A percentile compares a stretch with the other conserved stretches of the same genome.
Evolutionary conservation across 75 land plant genomes (phyloP).

Genomic region (Cupressus sempervirens): DNA sequence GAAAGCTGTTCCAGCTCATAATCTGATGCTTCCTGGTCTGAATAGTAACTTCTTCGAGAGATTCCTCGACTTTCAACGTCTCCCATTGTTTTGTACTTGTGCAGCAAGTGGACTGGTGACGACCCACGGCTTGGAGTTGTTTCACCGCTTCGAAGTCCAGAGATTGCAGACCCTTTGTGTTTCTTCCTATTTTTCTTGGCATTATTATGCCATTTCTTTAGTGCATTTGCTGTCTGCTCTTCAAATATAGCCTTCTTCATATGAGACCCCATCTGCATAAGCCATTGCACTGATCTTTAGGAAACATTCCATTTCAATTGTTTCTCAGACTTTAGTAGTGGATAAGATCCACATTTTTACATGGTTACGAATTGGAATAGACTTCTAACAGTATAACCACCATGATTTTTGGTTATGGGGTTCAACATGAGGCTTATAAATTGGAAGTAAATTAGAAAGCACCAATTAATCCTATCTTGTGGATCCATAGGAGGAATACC

Average conservation of each 20-base stretch:
- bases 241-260: conserved; percentile 23
- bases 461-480: background rate
- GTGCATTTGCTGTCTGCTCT: conserved; percentile 30
- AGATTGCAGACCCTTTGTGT: background rate
- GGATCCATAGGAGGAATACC: conserved; percentile 16
- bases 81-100: conserved; percentile 5
- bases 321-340: background rate
- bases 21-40: background rate
- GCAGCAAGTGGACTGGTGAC: conserved; percentile 1
- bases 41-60: background rate
- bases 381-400: background rate
- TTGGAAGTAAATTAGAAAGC: background rate
- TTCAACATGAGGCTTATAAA: background rate
- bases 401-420: background rate
- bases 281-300: background rate
- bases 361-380: background rate
- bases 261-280: conserved; percentile 24
- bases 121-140: background rate
- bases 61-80: background rate
- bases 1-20: background rate
- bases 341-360: background rate
- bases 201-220: conserved; percentile 26
- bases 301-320: background rate
- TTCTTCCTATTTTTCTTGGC: conserved; percentile 8
- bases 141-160: conserved; percentile 4